Evolutionary conservation across 208 protist species (phyloP).

Genomic region (Acanthamoeba lenticulata): DNA sequence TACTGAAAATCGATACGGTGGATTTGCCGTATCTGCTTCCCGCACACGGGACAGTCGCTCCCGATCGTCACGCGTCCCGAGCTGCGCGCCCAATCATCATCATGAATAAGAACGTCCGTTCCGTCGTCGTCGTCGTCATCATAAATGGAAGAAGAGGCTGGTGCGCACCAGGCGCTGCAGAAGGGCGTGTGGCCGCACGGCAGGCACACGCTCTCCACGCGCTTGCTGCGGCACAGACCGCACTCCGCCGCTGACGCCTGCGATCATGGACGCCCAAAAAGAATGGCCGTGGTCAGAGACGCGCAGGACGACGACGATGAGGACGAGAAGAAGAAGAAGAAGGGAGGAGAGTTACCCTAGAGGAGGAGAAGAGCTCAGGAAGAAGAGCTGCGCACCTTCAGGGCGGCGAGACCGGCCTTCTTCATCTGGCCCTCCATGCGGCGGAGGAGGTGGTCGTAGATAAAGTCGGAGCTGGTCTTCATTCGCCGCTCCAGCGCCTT

Average conservation of each 20-base stretch:
- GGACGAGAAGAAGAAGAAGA: neutral
- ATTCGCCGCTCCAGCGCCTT: neutral
- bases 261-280: neutral
- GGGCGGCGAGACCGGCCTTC: neutral
- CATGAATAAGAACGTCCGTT: neutral
- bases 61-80: neutral
- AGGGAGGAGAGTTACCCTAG: neutral
- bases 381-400: neutral
- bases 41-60: neutral
- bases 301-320: too few species aligned
- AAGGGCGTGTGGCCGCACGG: neutral
- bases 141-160: neutral
- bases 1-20: neutral
- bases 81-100: neutral
- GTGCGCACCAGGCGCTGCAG: neutral
- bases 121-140: neutral
- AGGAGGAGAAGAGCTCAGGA: neutral
- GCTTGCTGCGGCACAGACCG: neutral
- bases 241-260: neutral
- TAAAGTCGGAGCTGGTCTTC: neutral
- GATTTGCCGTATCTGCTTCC: neutral
- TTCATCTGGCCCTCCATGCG: conserved; percentile 4
- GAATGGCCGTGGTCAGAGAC: neutral
- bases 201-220: neutral
- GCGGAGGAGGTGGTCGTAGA: neutral